Evolutionary conservation across 139 green algal genomes (phyloP), one percentile per base, ranked within the genome.

Genomic region (Chlamydomonas sp.): DNA sequence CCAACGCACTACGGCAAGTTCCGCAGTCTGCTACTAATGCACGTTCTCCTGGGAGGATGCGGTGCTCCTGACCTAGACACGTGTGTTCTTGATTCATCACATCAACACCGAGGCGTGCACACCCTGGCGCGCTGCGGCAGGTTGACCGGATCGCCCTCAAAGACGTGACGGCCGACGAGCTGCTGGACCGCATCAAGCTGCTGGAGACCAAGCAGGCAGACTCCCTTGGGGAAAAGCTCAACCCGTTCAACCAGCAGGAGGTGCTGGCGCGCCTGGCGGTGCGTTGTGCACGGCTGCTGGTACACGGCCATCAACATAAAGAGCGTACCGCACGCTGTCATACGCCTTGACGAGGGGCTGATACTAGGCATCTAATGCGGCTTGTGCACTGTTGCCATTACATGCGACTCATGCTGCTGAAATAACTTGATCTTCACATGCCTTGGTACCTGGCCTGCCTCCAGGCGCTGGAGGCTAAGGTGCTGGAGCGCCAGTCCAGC

Each of bases 191-290:
- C n/a, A 82, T 93, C 1, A 64, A 80, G 63, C 18, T 88, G 20
- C 88, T 89, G 72, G 90, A 93, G 75, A 60, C 78, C 3, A 63
- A 57, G 31, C 84, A 91, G 79, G 59, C 59, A 67, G 72, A 85
- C 4, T 73, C 89, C 18, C 86, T 80, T 17, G 81, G 86, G 9
- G 63, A 76, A 18, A 90, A 90, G 71, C 75, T 92, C 49, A 87
- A 85, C 2, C 90, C 92, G 7, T 94, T 94, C 88, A 89, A 92
- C 67, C 91, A 94, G 89, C 88, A 90, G 78, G 82, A 91, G 60
- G 85, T 90, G 61, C 58, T 92, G 5, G 1, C 78, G 18, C 57
- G 79, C 60, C 58, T 78, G 4, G 74, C 84, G 79, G 71, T 82
- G 81, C 20, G 62, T 5, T 10, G 68, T 18, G 68, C 49, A 62